phyloP scores from a whole-genome alignment of 1,139 yeast genomes.

The Debaryomycetaceae sp. region DNA sequence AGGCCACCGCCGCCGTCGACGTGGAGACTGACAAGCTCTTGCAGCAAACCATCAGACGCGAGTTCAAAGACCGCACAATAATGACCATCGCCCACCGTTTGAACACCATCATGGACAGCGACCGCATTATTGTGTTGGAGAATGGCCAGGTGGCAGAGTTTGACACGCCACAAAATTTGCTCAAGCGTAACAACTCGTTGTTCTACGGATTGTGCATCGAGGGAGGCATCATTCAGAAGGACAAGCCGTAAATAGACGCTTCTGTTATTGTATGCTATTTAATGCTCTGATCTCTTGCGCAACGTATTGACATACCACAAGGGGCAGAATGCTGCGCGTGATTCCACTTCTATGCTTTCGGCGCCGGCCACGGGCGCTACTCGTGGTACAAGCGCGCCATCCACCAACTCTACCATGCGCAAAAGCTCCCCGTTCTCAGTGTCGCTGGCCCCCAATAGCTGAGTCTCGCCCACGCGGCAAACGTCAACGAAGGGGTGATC shows the following conservation, averaged over 20 bases:
- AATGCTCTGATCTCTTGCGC: slow-evolving; percentile 81
- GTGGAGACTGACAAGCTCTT: slow-evolving; percentile 87
- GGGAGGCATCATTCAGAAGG: slow-evolving; percentile 46
- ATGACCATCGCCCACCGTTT: slow-evolving; percentile 93
- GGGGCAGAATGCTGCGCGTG: slow-evolving; percentile 51
- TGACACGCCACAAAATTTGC: slow-evolving; percentile 69
- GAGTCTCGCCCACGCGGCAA: slow-evolving; percentile 14
- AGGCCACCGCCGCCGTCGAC: slow-evolving; percentile 97
- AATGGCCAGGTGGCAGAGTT: slow-evolving; percentile 84
- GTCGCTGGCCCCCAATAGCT: slow-evolving; percentile 46
- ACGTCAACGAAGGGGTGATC: slow-evolving; percentile 25
- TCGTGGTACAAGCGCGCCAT: slow-evolving; percentile 10
- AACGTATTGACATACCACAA: slow-evolving; percentile 60
- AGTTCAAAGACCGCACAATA: slow-evolving; percentile 84
- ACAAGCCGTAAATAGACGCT: no score
- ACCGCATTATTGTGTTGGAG: slow-evolving; percentile 80
- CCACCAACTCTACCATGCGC: slow-evolving; percentile 7
- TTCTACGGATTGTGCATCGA: slow-evolving; percentile 77
- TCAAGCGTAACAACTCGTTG: slow-evolving; percentile 62
- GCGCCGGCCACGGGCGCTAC: slow-evolving; percentile 2
- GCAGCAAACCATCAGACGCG: slow-evolving; percentile 82
- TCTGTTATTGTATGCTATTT: no score
- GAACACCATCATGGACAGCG: slow-evolving; percentile 90
- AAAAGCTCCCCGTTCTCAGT: slow-evolving; percentile 30
- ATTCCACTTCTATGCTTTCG: slow-evolving; percentile 22